These are phyloP conservation scores for Penicillium lagena DNA, from an alignment of 495 filamentous ascomycete genomes.

Conservation along the genomic window DNA sequence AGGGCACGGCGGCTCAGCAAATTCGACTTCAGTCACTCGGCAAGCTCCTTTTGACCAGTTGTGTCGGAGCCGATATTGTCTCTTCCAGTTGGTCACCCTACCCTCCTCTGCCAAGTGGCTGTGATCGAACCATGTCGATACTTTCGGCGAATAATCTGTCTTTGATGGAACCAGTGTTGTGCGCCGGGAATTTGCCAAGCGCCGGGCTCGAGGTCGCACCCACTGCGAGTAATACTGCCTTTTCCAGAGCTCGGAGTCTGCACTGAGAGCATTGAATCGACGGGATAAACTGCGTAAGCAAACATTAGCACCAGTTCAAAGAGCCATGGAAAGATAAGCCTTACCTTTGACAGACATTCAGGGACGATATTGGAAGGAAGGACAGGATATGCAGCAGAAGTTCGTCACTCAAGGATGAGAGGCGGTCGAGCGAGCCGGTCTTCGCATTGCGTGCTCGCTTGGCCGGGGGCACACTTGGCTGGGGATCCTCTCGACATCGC, in stretches of 20 bases:
- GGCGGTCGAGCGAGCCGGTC: slow-evolving; percentile 22
- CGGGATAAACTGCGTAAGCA: slow-evolving; percentile 55
- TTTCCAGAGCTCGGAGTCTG: slow-evolving; percentile 90
- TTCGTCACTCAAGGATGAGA: slow-evolving; percentile 76
- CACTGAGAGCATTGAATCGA: slow-evolving; percentile 66
- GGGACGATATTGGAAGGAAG: slow-evolving; percentile 59
- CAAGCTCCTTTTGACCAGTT: slow-evolving; percentile 89
- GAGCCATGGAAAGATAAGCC: background rate
- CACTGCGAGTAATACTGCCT: slow-evolving; percentile 81
- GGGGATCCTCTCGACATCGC: slow-evolving; percentile 22
- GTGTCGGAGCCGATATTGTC: slow-evolving; percentile 80
- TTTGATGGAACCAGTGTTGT: slow-evolving; percentile 25
- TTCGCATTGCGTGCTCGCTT: slow-evolving; percentile 34
- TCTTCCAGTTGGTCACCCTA: slow-evolving; percentile 71
- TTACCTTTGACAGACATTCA: slow-evolving; percentile 64
- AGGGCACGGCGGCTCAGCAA: slow-evolving; percentile 50
- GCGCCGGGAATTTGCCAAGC: slow-evolving; percentile 62
- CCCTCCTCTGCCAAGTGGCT: slow-evolving; percentile 48
- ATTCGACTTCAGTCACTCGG: slow-evolving; percentile 66
- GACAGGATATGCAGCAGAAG: slow-evolving; percentile 80
- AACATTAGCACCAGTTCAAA: background rate
- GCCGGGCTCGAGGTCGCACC: slow-evolving; percentile 73
- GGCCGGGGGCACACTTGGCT: slow-evolving; percentile 4
- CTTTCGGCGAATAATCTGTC: slow-evolving; percentile 61
- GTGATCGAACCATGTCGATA: slow-evolving; percentile 81